A percentile compares a stretch with the other conserved stretches of the same genome.
Conservation (phyloP, 345 rosid species). For the Ceriops zippeliana region DNA sequence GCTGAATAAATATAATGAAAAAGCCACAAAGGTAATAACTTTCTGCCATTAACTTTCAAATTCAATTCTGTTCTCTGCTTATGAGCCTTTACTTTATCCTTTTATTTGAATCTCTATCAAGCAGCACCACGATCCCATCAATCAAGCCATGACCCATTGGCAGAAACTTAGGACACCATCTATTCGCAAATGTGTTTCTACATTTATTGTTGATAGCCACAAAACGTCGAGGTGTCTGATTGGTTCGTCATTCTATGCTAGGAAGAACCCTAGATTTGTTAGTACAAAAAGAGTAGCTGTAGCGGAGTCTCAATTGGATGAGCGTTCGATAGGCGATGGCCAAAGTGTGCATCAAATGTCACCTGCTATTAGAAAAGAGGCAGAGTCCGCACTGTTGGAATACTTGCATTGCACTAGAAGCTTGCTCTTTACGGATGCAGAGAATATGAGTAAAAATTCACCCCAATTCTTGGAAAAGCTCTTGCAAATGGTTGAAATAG, state of each 20-base stretch:
- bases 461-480: conserved; percentile 45
- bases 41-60: background rate
- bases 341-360: conserved; percentile 25
- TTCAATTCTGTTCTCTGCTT: background rate
- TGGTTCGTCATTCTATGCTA: conserved; percentile 18
- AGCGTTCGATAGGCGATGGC: conserved; percentile 5
- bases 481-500: conserved; percentile 33
- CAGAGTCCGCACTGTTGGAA: conserved; percentile 64
- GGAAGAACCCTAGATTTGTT: conserved; percentile 43
- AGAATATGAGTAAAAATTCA: conserved; percentile 62
- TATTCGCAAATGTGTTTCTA: conserved; percentile 44
- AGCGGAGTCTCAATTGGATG: conserved; percentile 8
- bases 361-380: conserved; percentile 34
- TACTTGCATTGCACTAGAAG: conserved; percentile 62
- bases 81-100: background rate
- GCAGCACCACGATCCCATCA: background rate
- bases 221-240: conserved; percentile 20
- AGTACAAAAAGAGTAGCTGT: conserved; percentile 17
- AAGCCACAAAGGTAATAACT: background rate
- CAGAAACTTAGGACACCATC: conserved; percentile 34
- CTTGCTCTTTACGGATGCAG: conserved; percentile 58
- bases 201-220: conserved; percentile 24
- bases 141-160: conserved; percentile 33
- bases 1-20: background rate
- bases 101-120: background rate